These are phyloP conservation scores for Pleoardoris graminearum DNA, from an alignment of 2,329 filamentous ascomycete genomes.

Conservation along the genomic window DNA sequence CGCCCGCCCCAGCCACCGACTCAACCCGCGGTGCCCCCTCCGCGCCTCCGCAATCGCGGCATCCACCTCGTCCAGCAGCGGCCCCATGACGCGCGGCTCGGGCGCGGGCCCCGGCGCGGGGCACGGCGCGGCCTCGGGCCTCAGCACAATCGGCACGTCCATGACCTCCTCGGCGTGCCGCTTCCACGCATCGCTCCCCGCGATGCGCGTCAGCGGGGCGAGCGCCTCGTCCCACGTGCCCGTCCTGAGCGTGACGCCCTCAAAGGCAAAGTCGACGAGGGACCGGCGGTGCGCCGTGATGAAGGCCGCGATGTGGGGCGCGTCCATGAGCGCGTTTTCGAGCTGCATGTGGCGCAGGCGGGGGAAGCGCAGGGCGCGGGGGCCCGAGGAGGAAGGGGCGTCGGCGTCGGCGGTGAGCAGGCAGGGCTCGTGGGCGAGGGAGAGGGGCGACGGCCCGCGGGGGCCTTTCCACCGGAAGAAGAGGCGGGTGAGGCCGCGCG, in stretches of 20 bases:
- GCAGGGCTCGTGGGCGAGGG: constrained; percentile 70
- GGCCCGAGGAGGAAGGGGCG: constrained; percentile 39
- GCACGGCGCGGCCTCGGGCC: too few relatives aligned
- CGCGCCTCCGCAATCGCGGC: constrained; percentile 26
- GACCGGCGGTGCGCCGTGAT: constrained; percentile 68
- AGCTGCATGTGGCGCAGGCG: constrained; percentile 70
- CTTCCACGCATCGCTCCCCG: constrained; percentile 47
- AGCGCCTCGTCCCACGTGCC: constrained; percentile 83
- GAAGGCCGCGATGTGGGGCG: constrained; percentile 69
- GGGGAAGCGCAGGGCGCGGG: constrained; percentile 62
- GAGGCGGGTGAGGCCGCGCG: constrained; percentile 67
- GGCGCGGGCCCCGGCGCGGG: too few relatives aligned
- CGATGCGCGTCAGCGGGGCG: constrained; percentile 63
- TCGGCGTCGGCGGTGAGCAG: constrained; percentile 57
- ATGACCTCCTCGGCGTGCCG: constrained; percentile 47
- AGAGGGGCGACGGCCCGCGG: constrained; percentile 74
- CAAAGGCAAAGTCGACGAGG: constrained; percentile 78
- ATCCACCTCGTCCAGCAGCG: constrained; percentile 38
- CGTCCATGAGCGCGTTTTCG: constrained; percentile 72
- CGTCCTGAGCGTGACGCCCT: constrained; percentile 70
- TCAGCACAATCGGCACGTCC: constrained; percentile 47
- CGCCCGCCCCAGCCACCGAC: constrained; percentile 38
- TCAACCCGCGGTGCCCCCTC: constrained; percentile 29
- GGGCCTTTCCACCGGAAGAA: constrained; percentile 76
- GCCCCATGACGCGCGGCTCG: constrained; percentile 42